phyloP scores from a whole-genome alignment of 1,284 basidiomycete genomes.

The Puccinia horiana region DNA sequence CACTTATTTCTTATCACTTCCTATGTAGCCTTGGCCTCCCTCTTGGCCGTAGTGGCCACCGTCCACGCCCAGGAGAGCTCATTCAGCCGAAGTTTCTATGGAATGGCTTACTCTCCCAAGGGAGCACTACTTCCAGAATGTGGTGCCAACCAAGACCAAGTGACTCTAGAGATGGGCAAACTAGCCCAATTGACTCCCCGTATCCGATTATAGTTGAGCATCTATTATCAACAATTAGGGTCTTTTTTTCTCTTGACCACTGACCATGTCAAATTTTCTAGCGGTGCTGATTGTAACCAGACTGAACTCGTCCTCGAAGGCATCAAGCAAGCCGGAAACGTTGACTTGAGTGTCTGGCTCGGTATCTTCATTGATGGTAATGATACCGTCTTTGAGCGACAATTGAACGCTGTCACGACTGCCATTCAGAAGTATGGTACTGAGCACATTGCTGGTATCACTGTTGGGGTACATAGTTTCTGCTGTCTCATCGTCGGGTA shows the following conservation, averaged over 20 bases:
- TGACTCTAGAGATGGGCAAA: conserved; percentile 62
- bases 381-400: conserved; percentile 69
- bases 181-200: conserved; percentile 59
- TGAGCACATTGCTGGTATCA: conserved; percentile 75
- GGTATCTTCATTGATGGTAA: conserved; percentile 75
- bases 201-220: conserved; percentile 54
- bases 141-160: conserved; percentile 60
- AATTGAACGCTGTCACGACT: conserved; percentile 68
- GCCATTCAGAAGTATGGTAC: conserved; percentile 77
- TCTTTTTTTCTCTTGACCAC: too few species aligned
- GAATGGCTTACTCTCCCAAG: conserved; percentile 46
- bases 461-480: conserved; percentile 61
- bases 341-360: conserved; percentile 80
- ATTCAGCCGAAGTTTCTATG: conserved; percentile 37
- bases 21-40: not conserved
- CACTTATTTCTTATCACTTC: not conserved
- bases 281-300: conserved; percentile 63
- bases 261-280: not conserved
- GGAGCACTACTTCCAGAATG: conserved; percentile 57
- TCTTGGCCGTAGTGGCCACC: not conserved
- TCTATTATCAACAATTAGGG: conserved; percentile 49
- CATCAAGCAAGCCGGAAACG: conserved; percentile 77
- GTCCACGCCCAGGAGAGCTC: conserved; percentile 8
- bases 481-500: conserved; percentile 60
- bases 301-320: conserved; percentile 68